phyloP scores from a whole-genome alignment of 2,329 filamentous ascomycete genomes.

The Phialophora macrospora region DNA sequence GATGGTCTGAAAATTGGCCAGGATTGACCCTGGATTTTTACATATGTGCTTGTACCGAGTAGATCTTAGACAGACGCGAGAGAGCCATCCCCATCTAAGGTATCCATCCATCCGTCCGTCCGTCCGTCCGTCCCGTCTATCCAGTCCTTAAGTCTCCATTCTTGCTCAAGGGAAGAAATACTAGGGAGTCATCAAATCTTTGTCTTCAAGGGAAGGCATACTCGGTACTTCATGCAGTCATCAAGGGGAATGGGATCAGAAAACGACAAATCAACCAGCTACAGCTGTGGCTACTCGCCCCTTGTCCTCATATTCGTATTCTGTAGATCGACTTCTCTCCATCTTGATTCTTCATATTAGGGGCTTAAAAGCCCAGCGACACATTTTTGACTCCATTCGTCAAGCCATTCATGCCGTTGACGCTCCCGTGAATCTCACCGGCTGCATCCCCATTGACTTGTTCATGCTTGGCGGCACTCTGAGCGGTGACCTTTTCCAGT shows the following conservation, averaged over 20 bases:
- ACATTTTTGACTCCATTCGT: slow-evolving; percentile 24
- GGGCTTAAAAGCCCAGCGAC: slow-evolving; percentile 13
- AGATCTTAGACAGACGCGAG: too few relatives aligned
- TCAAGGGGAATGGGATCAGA: background rate
- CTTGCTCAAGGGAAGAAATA: background rate
- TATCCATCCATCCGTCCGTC: too few relatives aligned
- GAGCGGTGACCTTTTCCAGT: slow-evolving; percentile 54
- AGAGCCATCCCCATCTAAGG: too few relatives aligned
- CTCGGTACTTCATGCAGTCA: background rate
- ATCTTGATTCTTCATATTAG: background rate
- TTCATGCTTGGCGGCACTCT: slow-evolving; percentile 6
- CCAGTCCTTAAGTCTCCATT: background rate
- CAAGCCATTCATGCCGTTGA: slow-evolving; percentile 62
- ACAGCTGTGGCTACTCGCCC: background rate
- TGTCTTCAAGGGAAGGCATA: background rate
- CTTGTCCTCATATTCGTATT: background rate
- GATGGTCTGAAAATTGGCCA: too few relatives aligned
- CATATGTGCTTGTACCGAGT: too few relatives aligned
- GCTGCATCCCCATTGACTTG: background rate
- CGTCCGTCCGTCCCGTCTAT: background rate
- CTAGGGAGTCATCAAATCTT: background rate
- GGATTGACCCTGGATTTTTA: too few relatives aligned
- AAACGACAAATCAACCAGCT: background rate
- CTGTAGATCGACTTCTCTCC: background rate
- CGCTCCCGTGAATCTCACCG: slow-evolving; percentile 54